Evolutionary conservation across 176 grass and related monocot species (phyloP), one percentile per base, ranked within the genome.

Genomic region (Oryza glaberrima): DNA sequence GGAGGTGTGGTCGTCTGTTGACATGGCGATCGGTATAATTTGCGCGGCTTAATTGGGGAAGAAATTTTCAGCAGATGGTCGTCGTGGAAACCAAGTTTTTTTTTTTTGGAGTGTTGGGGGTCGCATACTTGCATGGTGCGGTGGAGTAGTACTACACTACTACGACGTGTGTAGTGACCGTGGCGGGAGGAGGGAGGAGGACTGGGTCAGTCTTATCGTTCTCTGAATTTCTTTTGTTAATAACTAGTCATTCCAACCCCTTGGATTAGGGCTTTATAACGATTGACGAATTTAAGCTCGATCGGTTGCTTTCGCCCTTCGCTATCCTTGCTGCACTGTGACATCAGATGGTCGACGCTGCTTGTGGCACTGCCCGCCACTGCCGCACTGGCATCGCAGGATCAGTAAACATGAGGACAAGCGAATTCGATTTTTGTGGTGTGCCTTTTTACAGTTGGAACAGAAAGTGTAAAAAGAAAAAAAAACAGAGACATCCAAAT

Each of bases 181-280:
- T 9, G n/a, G n/a, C 1, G 3, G 20, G 30, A 32, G 30, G 30
- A 32, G 30, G n/a, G 7, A 0, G 23, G 46, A 67, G 25, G 87
- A 89, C 82, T 36, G 16, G 63, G 87, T 89, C 87, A 88, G 70
- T 84, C 61, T 65, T 73, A 70, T 82, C 71, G 19, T 12, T 48
- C 60, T 7, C 12, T 17, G 14, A 26, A 26, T 38, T 64, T 52
- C 41, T 44, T 69, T 54, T 7, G 32, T 9, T 26, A 43, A 47
- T 72, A 60, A 65, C 17, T 36, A 25, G 35, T 45, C 9, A 77
- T 63, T 82, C 38, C 40, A 44, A 69, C 66, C 49, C 49, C 5
- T 81, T n/a, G 2, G 30, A 19, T 22, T 47, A 10, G 16, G 79
- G 20, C 2, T 19, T 70, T 77, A 49, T 77, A 49, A 38, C 28